These are phyloP conservation scores for Suillus placidus DNA, from an alignment of 768 basidiomycete genomes.

Conservation along the genomic window DNA sequence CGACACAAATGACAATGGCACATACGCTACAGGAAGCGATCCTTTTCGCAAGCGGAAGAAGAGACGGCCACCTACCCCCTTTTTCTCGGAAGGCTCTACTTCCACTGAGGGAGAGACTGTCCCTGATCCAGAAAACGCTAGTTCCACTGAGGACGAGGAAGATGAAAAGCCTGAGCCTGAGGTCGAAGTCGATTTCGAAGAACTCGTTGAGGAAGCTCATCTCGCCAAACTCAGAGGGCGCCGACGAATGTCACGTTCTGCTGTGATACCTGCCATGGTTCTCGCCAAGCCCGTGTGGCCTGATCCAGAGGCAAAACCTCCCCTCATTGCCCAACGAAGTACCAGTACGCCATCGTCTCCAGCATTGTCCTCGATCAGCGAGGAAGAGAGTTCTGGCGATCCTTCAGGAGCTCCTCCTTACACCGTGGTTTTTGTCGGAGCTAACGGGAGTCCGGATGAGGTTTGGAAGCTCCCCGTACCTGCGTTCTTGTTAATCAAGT, in stretches of 20 bases:
- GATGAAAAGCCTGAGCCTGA: constrained; percentile 5
- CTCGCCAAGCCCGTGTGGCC: neutral
- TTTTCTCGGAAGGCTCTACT: neutral
- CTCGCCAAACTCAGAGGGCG: constrained; percentile 1
- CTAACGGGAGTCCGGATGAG: constrained; percentile 1
- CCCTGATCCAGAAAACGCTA: neutral
- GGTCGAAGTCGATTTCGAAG: constrained; percentile 3
- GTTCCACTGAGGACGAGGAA: neutral
- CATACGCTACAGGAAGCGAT: constrained; percentile 15
- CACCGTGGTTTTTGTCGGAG: constrained; percentile 3
- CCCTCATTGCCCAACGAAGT: neutral
- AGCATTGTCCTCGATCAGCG: neutral
- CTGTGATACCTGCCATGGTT: neutral
- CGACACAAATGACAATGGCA: constrained; percentile 19
- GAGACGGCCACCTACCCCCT: constrained; percentile 1
- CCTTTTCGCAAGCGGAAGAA: constrained; percentile 11
- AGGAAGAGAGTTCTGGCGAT: neutral
- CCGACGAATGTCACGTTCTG: constrained; percentile 1
- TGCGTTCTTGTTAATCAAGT: constrained; percentile 3
- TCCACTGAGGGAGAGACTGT: neutral
- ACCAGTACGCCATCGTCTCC: neutral
- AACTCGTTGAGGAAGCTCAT: constrained; percentile 4
- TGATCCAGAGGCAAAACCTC: neutral
- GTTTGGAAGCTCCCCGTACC: constrained; percentile 8
- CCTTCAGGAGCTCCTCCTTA: neutral